Percentiles rank a stretch among this genome's conserved stretches.
Evolutionary conservation across 257 asterid genomes (phyloP).

Genomic region (Nemophila menziesii): DNA sequence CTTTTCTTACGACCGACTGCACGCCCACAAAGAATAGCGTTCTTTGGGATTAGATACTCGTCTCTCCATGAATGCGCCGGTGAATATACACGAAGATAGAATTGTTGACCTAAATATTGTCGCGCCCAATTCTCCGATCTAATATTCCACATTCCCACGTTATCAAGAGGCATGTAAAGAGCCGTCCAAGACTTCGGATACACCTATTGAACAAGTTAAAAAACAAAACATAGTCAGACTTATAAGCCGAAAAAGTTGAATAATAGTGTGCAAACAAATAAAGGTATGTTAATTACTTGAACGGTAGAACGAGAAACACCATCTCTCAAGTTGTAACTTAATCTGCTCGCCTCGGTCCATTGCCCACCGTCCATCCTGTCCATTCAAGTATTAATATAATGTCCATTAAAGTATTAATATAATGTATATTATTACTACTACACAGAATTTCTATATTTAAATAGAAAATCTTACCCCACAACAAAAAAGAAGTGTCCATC

Average conservation of each 20-base stretch:
- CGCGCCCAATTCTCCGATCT: conserved; percentile 34
- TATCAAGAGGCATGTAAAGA: conserved; percentile 33
- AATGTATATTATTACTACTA: no score
- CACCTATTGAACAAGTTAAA: conserved; percentile 11
- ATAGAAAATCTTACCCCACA: conserved; percentile 12
- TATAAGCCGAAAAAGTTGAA: not conserved
- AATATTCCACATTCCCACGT: conserved; percentile 38
- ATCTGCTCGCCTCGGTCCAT: conserved; percentile 31
- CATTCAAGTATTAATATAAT: no score
- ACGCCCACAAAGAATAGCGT: conserved; percentile 30
- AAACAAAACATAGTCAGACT: not conserved
- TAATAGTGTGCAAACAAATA: not conserved
- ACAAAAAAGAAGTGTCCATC: conserved; percentile 25
- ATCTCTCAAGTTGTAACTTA: conserved; percentile 25
- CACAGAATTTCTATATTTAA: no score
- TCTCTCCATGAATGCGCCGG: conserved; percentile 35
- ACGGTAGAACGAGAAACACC: conserved; percentile 32
- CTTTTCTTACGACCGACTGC: conserved; percentile 18
- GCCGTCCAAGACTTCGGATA: conserved; percentile 33
- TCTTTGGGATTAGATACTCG: conserved; percentile 28
- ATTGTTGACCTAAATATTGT: conserved; percentile 32
- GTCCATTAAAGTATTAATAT: no score
- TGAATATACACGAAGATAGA: conserved; percentile 25
- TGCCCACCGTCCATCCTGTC: conserved; percentile 34
- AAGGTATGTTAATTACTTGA: conserved; percentile 17